These are phyloP conservation scores for Pseudohalonectria lignicola DNA, from an alignment of 2,329 filamentous ascomycete genomes.

Conservation along the genomic window DNA sequence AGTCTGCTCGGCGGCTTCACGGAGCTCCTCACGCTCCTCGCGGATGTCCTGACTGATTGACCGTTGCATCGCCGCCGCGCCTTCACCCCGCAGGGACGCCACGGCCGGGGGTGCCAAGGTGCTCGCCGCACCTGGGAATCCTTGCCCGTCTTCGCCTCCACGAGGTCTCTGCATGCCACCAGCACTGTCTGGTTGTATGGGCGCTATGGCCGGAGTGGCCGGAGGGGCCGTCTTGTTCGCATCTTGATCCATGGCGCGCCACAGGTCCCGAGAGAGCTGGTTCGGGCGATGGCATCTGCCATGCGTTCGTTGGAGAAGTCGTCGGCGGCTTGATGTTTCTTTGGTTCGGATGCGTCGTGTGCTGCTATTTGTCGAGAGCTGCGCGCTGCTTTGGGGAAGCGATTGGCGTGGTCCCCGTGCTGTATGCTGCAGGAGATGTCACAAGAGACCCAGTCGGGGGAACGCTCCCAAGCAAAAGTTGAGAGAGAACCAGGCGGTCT, in stretches of 20 bases:
- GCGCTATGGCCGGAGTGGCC: conserved; percentile 40
- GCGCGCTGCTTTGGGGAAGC: neutral
- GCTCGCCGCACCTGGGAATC: conserved; percentile 10
- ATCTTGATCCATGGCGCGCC: conserved; percentile 30
- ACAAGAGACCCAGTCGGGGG: neutral
- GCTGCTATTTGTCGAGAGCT: neutral
- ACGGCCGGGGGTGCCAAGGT: conserved; percentile 43
- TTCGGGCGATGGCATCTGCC: conserved; percentile 33
- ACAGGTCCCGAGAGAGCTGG: neutral
- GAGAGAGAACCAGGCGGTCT: neutral
- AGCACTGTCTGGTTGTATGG: conserved; percentile 38
- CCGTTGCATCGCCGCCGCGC: conserved; percentile 44
- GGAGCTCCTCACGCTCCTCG: conserved; percentile 85
- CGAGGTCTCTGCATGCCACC: conserved; percentile 21
- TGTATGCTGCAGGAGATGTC: too few species aligned
- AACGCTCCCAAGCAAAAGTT: neutral
- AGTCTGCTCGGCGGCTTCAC: conserved; percentile 91
- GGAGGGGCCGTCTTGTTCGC: conserved; percentile 22
- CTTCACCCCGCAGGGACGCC: conserved; percentile 37
- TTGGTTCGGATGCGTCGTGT: neutral
- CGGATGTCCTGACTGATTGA: conserved; percentile 81
- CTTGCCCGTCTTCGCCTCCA: neutral
- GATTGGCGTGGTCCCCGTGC: too few species aligned
- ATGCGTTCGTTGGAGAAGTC: conserved; percentile 52
- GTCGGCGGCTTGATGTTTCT: conserved; percentile 22